Conservation (phyloP, 2,329 filamentous ascomycete species). For the Cercospora sp. region DNA sequence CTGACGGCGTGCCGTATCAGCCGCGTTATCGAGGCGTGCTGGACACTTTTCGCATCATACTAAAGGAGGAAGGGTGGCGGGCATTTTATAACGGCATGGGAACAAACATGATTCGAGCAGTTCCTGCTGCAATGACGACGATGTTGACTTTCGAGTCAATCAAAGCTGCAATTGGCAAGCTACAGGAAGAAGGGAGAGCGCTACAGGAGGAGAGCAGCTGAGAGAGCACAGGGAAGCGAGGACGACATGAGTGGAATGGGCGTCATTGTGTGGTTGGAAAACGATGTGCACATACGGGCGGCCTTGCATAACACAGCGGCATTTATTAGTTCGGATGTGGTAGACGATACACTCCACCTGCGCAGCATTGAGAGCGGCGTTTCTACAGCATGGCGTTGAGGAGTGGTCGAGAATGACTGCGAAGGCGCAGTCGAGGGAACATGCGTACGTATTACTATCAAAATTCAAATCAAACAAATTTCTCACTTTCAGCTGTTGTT, state of each 20-base stretch:
- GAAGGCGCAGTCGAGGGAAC: neutral
- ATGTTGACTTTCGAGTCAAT: slow-evolving; percentile 94
- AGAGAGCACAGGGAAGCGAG: neutral
- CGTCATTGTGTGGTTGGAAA: neutral
- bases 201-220: slow-evolving; percentile 24
- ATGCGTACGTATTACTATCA: slow-evolving; percentile 9
- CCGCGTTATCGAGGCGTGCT: slow-evolving; percentile 74
- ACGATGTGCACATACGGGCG: slow-evolving; percentile 18
- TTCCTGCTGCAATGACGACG: slow-evolving; percentile 93
- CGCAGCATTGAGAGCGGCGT: slow-evolving; percentile 16
- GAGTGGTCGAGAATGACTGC: slow-evolving; percentile 1
- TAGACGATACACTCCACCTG: slow-evolving; percentile 19
- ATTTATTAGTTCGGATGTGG: slow-evolving; percentile 14
- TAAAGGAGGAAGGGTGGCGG: slow-evolving; percentile 89
- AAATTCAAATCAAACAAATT: neutral
- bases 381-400: slow-evolving; percentile 20
- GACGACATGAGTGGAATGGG: neutral
- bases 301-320: slow-evolving; percentile 12
- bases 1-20: slow-evolving; percentile 56
- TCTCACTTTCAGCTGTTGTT: neutral
- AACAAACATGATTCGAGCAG: slow-evolving; percentile 93
- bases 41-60: slow-evolving; percentile 79
- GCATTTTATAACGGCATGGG: slow-evolving; percentile 97
- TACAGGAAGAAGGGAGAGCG: slow-evolving; percentile 55
- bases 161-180: slow-evolving; percentile 54